Evolutionary conservation across 1,284 basidiomycete genomes (phyloP).

Genomic region (Psilocybe mexicana): DNA sequence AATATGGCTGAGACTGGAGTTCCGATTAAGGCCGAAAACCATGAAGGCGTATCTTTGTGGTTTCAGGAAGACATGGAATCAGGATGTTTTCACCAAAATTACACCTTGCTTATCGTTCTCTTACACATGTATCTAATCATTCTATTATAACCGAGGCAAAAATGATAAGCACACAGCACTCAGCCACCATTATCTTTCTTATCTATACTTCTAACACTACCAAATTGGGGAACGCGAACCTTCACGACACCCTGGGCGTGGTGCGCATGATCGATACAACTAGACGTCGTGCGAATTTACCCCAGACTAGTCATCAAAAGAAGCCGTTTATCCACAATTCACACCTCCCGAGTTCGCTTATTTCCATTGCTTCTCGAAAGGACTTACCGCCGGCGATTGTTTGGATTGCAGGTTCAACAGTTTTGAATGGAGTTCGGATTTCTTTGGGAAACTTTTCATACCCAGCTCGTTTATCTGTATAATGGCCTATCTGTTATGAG

Average conservation of each 20-base stretch:
- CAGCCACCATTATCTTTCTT: not conserved
- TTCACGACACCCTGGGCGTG: not conserved
- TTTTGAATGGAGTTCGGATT: not conserved
- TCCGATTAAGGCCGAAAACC: not conserved
- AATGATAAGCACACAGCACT: not conserved
- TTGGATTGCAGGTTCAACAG: not conserved
- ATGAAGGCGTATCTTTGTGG: not conserved
- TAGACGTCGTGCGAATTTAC: constrained; percentile 4
- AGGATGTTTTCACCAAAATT: not conserved
- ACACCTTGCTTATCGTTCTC: not conserved
- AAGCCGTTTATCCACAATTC: not conserved
- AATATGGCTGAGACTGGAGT: not conserved
- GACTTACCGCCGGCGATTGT: constrained; percentile 15
- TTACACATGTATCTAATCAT: not conserved
- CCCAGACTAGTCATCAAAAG: constrained; percentile 4
- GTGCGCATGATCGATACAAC: not conserved
- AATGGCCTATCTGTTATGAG: too few species aligned
- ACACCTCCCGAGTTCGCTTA: constrained; percentile 5
- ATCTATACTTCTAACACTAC: not conserved
- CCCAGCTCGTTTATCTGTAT: not conserved
- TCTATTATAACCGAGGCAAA: not conserved
- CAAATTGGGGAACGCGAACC: not conserved
- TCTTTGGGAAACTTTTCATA: not conserved
- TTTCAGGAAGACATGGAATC: not conserved
- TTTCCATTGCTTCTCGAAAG: constrained; percentile 7